These are phyloP conservation scores for Zymoseptoria crescenta DNA, from an alignment of 2,329 filamentous ascomycete genomes.

Conservation along the genomic window DNA sequence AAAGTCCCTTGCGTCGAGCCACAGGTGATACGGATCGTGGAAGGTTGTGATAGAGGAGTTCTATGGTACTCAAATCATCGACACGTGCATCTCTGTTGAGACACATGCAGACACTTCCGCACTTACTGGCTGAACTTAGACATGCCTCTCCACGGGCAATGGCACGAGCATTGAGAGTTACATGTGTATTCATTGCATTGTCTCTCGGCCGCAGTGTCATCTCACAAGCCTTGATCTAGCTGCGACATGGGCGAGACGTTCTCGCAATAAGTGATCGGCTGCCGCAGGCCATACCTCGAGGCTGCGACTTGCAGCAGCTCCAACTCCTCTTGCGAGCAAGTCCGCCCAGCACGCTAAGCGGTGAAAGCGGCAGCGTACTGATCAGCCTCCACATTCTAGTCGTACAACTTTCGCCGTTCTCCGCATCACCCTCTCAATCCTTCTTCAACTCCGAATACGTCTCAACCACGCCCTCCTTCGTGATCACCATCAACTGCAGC, in stretches of 20 bases:
- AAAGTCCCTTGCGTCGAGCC: too few species aligned
- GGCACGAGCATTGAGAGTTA: neutral
- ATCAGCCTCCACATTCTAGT: neutral
- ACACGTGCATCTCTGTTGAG: too few species aligned
- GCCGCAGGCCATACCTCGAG: neutral
- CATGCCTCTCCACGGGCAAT: neutral
- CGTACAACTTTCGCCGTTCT: neutral
- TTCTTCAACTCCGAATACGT: conserved; percentile 76
- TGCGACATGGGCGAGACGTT: neutral
- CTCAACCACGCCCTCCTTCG: conserved; percentile 81
- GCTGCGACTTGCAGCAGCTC: neutral
- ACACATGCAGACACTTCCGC: neutral
- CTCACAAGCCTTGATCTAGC: neutral
- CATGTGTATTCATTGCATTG: neutral
- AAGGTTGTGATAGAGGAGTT: too few species aligned
- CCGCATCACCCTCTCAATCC: conserved; percentile 47
- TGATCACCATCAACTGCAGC: conserved; percentile 91
- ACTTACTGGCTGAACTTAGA: neutral
- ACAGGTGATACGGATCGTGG: too few species aligned
- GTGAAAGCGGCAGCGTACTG: neutral
- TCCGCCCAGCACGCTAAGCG: neutral
- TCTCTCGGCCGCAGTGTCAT: neutral
- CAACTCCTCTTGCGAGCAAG: too few species aligned
- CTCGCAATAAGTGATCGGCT: neutral
- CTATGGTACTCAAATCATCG: too few species aligned